Base-by-base conservation (phyloP, 1,284 basidiomycete species). In the Fereydounia khargensis region DNA sequence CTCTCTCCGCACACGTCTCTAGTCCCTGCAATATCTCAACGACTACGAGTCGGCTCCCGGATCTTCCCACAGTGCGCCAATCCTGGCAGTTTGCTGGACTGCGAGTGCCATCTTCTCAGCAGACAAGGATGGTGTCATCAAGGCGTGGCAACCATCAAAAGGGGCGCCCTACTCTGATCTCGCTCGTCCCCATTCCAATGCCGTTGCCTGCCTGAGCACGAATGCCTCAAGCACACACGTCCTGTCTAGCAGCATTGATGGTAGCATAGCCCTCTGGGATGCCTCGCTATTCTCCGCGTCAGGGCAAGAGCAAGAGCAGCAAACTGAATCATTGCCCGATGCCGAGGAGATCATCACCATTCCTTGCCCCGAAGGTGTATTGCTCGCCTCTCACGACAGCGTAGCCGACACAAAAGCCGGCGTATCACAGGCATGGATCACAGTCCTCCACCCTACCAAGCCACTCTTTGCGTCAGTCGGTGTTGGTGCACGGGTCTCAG, bases 21-120 rank as follows among this genome's bases (percentile, higher is more conserved):
- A 13, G 58, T 61, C 58, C 39, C 46, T 61, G 4, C 53, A 61
- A 39, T 61, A 49, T n/a, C 38, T 61, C 0, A 51, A 45, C 33
- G 58, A 61, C 46, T 52, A 56, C 33, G 53, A 61, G 23, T 24
- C 42, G 8, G 42, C 34, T 2, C 40, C 48, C 0, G 46, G 45
- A 1, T 46, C 56, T 39, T 47, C 58, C 6, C 49, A 52, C 18
- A 32, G 46, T 9, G n/a, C 52, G 2, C 46, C 58, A 11, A 47
- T 61, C 14, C 27, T 49, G 2, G 48, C 58, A 6, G 46, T 61
- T 11, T 56, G 49, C 43, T 61, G 58, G 58, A 33, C 43, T 1
- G 36, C 36, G 9, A 37, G 50, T 13, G 6, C 48, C 21, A 43
- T 61, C n/a, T 28, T 61, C 0, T 52, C 58, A 1, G 48, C 52